Conservation (phyloP, 164 flowering plant genomes). For the Cinnamomum chago region DNA sequence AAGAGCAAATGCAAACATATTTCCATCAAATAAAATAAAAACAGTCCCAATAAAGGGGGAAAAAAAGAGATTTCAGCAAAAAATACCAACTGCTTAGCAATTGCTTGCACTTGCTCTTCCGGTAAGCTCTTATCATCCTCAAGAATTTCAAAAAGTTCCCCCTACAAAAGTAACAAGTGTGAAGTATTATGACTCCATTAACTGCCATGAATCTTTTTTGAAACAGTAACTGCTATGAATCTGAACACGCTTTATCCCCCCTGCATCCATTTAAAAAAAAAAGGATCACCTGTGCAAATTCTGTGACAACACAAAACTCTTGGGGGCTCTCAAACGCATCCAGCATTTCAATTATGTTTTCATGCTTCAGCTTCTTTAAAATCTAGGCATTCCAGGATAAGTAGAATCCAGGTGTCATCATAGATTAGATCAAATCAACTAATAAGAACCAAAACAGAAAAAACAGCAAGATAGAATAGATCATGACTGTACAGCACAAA, state of each 20-base stretch:
- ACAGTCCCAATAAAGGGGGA: neutral
- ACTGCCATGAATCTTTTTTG: neutral
- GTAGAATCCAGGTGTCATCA: neutral
- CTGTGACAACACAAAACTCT: slow-evolving; percentile 97
- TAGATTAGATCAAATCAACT: neutral
- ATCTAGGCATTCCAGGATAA: slow-evolving; percentile 44
- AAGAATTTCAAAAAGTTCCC: slow-evolving; percentile 92
- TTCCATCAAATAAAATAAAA: neutral
- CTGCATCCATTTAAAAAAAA: neutral
- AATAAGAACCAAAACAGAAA: neutral
- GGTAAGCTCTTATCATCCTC: slow-evolving; percentile 97
- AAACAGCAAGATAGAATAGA: neutral
- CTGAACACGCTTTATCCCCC: neutral
- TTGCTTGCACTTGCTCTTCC: slow-evolving; percentile 96
- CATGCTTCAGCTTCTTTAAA: slow-evolving; percentile 86
- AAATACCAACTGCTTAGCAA: slow-evolving; percentile 92
- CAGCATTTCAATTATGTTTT: slow-evolving; percentile 95
- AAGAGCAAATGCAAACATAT: neutral
- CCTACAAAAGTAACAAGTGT: slow-evolving; percentile 38
- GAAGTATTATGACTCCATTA: neutral
- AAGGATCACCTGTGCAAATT: slow-evolving; percentile 79
- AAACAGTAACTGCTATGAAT: neutral
- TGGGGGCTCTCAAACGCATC: slow-evolving; percentile 92
- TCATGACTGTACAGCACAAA: neutral
- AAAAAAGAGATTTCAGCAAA: neutral